Base-by-base conservation (phyloP, 1,284 basidiomycete species). In the Cryptococcus amylolentus region DNA sequence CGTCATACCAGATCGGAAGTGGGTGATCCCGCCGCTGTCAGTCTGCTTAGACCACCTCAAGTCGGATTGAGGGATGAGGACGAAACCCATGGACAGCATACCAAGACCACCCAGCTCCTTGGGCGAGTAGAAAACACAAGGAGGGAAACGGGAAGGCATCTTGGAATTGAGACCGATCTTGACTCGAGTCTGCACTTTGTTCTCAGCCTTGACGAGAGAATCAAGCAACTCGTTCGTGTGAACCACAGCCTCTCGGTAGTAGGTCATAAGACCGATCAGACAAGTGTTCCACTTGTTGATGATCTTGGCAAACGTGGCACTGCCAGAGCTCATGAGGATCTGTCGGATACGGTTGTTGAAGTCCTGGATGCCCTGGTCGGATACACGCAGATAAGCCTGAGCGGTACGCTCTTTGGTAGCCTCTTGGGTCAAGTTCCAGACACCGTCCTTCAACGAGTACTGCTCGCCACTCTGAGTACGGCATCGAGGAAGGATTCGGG, bases 221-320 rank as follows among this genome's bases (percentile, higher is more conserved):
- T 97, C 93, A 52, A 97, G 83, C 27, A 98, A 83, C 78, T 98
- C 94, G 69, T 93, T 92, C 37, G 96, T 98, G 74, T 96, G 91
- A 59, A 97, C 91, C 61, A 98, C 93, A n/a, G 94, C 95, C 74
- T 98, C 95, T 61, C 95, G 90, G 79, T 98, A 98, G 80, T 98
- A 98, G 0, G 94, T 97, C 91, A 96, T 92, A 37, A 94, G 79
- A 60, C 91, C 91, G 64, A 94, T 95, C 53, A 95, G 84, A 10
- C 91, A 90, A 2, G 93, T 95, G 77, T 97, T 98, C 93, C 93
- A 97, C 67, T 98, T 98, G 82, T 98, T 98, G 72, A 98, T 89
- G 69, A 99, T 97, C 83, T 99, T 99, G 60, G 91, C 92, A 84
- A 98, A 98, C 0, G 96, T 98, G 1, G 95, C 95, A 0, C 93